phyloP scores from a whole-genome alignment of 148 eudicot genomes.

The Rhododendron henanense region DNA sequence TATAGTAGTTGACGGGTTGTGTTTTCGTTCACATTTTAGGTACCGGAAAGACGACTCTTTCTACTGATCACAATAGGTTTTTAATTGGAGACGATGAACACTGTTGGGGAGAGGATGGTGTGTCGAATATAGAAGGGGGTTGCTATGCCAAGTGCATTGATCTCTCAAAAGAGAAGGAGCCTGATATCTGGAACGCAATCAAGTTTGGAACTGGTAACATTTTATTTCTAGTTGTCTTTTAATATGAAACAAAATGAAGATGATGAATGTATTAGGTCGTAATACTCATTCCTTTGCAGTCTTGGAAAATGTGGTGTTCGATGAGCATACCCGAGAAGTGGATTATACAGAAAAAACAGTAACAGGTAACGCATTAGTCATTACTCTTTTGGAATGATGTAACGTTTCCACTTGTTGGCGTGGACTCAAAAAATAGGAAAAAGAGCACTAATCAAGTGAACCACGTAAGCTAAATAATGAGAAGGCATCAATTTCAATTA shows the following conservation, averaged over 20 bases:
- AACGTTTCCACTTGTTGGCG: background rate
- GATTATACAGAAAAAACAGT: conserved; percentile 84
- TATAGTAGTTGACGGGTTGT: conserved; percentile 1
- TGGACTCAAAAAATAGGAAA: background rate
- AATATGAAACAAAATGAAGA: background rate
- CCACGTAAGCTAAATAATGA: background rate
- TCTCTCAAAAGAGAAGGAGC: conserved; percentile 68
- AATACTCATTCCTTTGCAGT: conserved; percentile 34
- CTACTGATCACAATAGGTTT: conserved; percentile 70
- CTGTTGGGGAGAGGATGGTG: conserved; percentile 71
- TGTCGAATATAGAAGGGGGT: conserved; percentile 82
- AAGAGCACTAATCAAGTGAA: background rate
- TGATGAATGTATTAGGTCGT: background rate
- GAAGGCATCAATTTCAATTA: background rate
- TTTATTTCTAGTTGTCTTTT: background rate
- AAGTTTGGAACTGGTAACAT: conserved; percentile 50
- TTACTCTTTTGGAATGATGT: background rate
- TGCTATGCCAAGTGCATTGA: conserved; percentile 89
- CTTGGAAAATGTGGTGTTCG: conserved; percentile 88
- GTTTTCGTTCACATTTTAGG: conserved; percentile 26
- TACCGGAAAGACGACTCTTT: conserved; percentile 78
- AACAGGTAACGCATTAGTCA: conserved; percentile 47
- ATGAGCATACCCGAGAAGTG: conserved; percentile 84
- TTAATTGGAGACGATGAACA: conserved; percentile 84
- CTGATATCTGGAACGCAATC: conserved; percentile 82